A percentile compares a stretch with the other conserved stretches of the same genome.
phyloP scores from a whole-genome alignment of 1,284 basidiomycete genomes.

The Malassezia restricta region DNA sequence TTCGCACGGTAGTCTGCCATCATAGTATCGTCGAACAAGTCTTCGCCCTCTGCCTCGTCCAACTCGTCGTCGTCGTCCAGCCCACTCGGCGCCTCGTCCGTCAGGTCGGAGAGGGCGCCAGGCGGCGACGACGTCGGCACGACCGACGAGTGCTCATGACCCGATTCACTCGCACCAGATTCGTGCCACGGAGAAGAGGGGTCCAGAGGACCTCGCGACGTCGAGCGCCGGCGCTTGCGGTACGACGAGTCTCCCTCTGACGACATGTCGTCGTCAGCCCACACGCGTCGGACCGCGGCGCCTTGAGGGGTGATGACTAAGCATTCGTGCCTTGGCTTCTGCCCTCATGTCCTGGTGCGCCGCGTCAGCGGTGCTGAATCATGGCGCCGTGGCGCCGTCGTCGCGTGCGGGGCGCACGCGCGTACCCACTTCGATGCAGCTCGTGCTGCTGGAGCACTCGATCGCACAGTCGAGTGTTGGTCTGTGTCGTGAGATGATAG shows the following conservation, averaged over 20 bases:
- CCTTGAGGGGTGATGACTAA: background rate
- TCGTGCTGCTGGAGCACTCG: slow-evolving; percentile 28
- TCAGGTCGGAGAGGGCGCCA: slow-evolving; percentile 34
- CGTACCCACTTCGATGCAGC: slow-evolving; percentile 18
- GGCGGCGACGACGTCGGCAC: slow-evolving; percentile 41
- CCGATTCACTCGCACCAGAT: slow-evolving; percentile 4
- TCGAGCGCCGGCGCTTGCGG: slow-evolving; percentile 19
- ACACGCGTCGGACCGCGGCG: slow-evolving; percentile 4
- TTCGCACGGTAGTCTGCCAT: slow-evolving; percentile 81
- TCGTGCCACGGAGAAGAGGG: slow-evolving; percentile 14
- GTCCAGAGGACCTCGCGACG: slow-evolving; percentile 10
- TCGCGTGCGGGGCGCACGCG: background rate
- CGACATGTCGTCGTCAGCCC: slow-evolving; percentile 3
- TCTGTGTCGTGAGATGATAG: slow-evolving; percentile 24
- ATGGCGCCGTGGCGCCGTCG: background rate
- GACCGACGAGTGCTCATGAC: slow-evolving; percentile 22
- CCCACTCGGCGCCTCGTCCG: slow-evolving; percentile 27
- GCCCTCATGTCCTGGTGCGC: background rate
- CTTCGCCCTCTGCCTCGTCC: slow-evolving; percentile 51
- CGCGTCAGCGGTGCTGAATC: slow-evolving; percentile 11
- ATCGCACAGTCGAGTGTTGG: slow-evolving; percentile 21
- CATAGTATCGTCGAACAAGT: slow-evolving; percentile 71
- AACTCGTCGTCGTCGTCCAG: slow-evolving; percentile 32
- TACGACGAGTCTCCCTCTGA: slow-evolving; percentile 7
- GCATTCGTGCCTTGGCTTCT: background rate